phyloP scores from a whole-genome alignment of 768 basidiomycete species.

The Rhizopogon salebrosus region DNA sequence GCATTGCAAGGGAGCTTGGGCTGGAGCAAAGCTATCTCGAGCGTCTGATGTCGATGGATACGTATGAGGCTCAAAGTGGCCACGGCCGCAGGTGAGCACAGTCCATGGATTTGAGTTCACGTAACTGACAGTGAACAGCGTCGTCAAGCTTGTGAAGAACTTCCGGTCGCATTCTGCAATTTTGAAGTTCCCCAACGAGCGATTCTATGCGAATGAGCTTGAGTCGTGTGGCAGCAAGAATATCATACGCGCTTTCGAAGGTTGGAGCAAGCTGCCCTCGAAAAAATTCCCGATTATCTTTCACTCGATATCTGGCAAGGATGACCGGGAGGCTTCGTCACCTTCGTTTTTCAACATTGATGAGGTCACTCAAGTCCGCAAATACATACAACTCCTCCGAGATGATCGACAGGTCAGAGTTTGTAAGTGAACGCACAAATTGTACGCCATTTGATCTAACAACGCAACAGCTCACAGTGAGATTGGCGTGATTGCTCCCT shows the following conservation, averaged over 20 bases:
- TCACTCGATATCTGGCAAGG: conserved; percentile 54
- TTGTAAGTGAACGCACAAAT: conserved; percentile 26
- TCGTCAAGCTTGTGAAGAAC: conserved; percentile 60
- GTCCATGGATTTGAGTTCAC: conserved; percentile 6
- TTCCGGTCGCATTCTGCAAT: conserved; percentile 62
- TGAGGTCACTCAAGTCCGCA: conserved; percentile 49
- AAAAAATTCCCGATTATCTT: conserved; percentile 54
- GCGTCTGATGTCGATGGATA: conserved; percentile 45
- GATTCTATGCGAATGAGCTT: conserved; percentile 55
- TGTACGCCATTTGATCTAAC: conserved; percentile 2
- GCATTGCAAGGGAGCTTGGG: conserved; percentile 50
- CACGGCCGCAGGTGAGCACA: conserved; percentile 32
- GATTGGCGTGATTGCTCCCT: conserved; percentile 60
- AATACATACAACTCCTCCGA: conserved; percentile 31
- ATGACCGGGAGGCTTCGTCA: conserved; percentile 60
- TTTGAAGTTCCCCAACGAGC: conserved; percentile 54
- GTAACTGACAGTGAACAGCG: conserved; percentile 27
- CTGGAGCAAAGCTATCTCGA: conserved; percentile 59
- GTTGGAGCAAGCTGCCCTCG: conserved; percentile 22
- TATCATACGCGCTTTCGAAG: conserved; percentile 22
- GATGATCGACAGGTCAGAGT: conserved; percentile 36
- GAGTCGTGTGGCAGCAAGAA: conserved; percentile 36
- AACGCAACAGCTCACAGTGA: conserved; percentile 37
- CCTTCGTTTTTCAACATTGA: conserved; percentile 71
- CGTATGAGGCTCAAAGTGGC: conserved; percentile 32